Evolutionary conservation across 371 early-diverging fungal genomes (phyloP).

Genomic region (Lichtheimia ramosa): DNA sequence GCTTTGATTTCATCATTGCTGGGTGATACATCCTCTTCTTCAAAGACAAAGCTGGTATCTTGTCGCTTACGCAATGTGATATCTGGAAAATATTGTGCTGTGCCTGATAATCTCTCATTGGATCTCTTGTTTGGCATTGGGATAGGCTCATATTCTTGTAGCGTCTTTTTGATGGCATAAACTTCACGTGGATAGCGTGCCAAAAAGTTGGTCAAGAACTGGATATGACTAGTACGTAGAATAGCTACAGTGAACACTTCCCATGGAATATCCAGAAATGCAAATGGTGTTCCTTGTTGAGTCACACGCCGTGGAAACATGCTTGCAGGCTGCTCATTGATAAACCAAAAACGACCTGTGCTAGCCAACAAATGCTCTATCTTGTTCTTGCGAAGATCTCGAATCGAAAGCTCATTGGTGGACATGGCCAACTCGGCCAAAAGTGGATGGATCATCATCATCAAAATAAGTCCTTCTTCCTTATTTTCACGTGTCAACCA

Average conservation of each 20-base stretch:
- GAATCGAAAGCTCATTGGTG: slow-evolving; percentile 58
- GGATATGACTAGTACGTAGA: slow-evolving; percentile 62
- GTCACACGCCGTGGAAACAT: slow-evolving; percentile 55
- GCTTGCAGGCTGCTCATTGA: slow-evolving; percentile 46
- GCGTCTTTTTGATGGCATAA: slow-evolving; percentile 54
- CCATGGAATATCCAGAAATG: slow-evolving; percentile 47
- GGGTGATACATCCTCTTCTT: slow-evolving; percentile 3
- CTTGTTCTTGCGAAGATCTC: slow-evolving; percentile 66
- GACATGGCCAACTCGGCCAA: slow-evolving; percentile 57
- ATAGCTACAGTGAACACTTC: slow-evolving; percentile 57
- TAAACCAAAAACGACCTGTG: slow-evolving; percentile 67
- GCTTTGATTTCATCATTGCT: background rate
- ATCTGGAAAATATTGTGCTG: slow-evolving; percentile 27
- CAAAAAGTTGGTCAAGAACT: slow-evolving; percentile 63
- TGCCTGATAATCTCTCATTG: background rate
- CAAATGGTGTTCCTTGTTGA: slow-evolving; percentile 25
- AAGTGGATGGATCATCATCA: slow-evolving; percentile 53
- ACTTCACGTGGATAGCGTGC: slow-evolving; percentile 57
- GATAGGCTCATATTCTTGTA: slow-evolving; percentile 45
- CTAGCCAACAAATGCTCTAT: slow-evolving; percentile 56
- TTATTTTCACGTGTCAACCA: slow-evolving; percentile 56
- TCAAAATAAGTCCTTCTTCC: slow-evolving; percentile 40
- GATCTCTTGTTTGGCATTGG: slow-evolving; percentile 10
- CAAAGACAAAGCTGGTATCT: slow-evolving; percentile 20
- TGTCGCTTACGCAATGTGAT: slow-evolving; percentile 19